Conservation (phyloP, 768 basidiomycete species). For the Tulasnella sp. region DNA sequence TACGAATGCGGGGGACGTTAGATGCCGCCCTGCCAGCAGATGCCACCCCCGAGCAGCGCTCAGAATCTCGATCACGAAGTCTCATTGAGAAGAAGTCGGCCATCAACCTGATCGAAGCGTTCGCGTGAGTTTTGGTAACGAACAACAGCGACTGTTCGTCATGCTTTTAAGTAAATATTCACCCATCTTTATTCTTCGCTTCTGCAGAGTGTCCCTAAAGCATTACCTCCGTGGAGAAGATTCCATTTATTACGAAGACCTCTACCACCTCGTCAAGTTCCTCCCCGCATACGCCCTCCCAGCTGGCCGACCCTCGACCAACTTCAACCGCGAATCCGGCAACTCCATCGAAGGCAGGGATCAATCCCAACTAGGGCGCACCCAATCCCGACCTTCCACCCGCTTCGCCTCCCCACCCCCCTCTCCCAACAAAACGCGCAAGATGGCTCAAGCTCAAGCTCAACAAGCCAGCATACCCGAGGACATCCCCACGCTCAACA, state of each 20-base stretch:
- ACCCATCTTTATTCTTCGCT: background rate
- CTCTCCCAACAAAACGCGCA: background rate
- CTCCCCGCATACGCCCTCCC: conserved; percentile 38
- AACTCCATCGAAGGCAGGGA: background rate
- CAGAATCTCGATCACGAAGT: conserved; percentile 36
- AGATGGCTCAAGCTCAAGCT: background rate
- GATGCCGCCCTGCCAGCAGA: conserved; percentile 17
- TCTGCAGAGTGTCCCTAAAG: conserved; percentile 5
- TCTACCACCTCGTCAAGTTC: conserved; percentile 38
- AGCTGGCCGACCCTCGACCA: conserved; percentile 1
- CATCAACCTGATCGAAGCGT: conserved; percentile 58
- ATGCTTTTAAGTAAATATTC: background rate
- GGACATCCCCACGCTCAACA: background rate
- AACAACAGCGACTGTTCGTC: no score
- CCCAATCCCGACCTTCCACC: background rate
- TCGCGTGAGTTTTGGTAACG: conserved; percentile 26
- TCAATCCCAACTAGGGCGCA: background rate
- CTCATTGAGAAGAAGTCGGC: conserved; percentile 59
- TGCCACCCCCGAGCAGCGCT: conserved; percentile 17
- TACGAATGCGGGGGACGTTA: no score
- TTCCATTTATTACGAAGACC: conserved; percentile 22
- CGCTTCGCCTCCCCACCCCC: background rate
- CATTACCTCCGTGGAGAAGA: conserved; percentile 56
- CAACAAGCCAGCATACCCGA: background rate
- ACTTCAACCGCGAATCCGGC: background rate